Evolutionary conservation across 177 flowering plant species (phyloP).

Genomic region (Vitis hybrid): DNA sequence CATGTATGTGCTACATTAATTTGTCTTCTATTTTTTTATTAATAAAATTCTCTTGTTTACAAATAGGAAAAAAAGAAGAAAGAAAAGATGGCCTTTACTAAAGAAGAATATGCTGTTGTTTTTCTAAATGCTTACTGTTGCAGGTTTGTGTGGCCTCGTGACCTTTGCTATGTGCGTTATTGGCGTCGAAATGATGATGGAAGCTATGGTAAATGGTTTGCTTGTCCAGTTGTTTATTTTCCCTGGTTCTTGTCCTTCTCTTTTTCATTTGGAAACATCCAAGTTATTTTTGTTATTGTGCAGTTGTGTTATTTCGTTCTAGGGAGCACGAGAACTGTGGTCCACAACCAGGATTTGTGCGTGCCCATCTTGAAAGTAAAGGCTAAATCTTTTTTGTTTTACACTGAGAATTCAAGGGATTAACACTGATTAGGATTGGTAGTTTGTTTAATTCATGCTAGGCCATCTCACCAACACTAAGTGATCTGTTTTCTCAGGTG

Average conservation of each 20-base stretch:
- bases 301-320: conserved; percentile 97
- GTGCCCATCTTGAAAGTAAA: conserved; percentile 95
- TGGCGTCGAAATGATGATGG: conserved; percentile 99
- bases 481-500: conserved; percentile 55
- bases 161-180: conserved; percentile 97
- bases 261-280: conserved; percentile 2
- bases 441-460: not conserved
- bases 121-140: conserved; percentile 10
- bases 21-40: no score
- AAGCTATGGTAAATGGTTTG: conserved; percentile 70
- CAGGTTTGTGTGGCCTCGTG: conserved; percentile 99
- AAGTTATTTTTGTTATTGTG: conserved; percentile 25
- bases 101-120: not conserved
- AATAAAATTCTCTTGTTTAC: no score
- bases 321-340: conserved; percentile 94
- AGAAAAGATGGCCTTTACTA: not conserved
- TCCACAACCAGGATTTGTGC: conserved; percentile 97
- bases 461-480: not conserved
- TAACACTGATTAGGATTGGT: not conserved
- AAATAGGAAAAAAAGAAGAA: not conserved
- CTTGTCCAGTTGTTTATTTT: not conserved
- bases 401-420: not conserved
- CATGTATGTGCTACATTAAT: no score
- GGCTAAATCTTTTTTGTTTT: not conserved
- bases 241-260: not conserved